Percentiles rank a stretch among this genome's conserved stretches.
Evolutionary conservation across 768 basidiomycete genomes (phyloP).

Genomic region (Auricularia heimuer): DNA sequence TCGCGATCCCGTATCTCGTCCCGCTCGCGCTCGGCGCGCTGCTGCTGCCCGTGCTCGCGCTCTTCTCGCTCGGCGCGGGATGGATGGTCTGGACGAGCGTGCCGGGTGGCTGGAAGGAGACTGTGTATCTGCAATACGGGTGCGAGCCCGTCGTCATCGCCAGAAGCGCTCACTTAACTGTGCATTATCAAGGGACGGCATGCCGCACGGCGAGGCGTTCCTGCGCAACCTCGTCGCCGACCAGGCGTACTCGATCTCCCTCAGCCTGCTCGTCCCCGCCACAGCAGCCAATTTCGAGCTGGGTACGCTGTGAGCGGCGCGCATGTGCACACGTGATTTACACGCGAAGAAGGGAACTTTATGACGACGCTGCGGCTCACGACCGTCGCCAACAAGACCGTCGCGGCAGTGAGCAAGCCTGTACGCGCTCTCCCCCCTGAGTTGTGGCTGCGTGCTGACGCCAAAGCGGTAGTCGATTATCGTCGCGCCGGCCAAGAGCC

Average conservation of each 20-base stretch:
- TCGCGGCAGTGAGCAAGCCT: conserved; percentile 50
- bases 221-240: conserved; percentile 43
- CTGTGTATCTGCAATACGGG: conserved; percentile 75
- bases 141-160: conserved; percentile 25
- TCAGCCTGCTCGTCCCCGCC: conserved; percentile 56
- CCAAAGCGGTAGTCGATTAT: conserved; percentile 42
- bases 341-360: conserved; percentile 49
- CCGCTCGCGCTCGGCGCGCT: conserved; percentile 51
- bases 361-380: conserved; percentile 60
- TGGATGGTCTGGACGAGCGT: conserved; percentile 65
- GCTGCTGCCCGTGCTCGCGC: conserved; percentile 50
- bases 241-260: conserved; percentile 68
- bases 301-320: conserved; percentile 18
- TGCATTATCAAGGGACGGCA: conserved; percentile 41
- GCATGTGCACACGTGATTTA: not conserved
- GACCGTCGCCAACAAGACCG: conserved; percentile 52
- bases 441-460: not conserved
- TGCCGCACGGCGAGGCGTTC: conserved; percentile 50
- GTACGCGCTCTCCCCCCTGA: conserved; percentile 32
- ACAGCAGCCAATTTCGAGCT: conserved; percentile 59
- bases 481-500: conserved; percentile 28
- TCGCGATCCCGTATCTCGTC: conserved; percentile 31
- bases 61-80: conserved; percentile 58
- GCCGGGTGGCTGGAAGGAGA: conserved; percentile 60
- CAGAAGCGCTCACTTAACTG: not conserved